Percentiles rank a stretch among this genome's conserved stretches.
Evolutionary conservation across 2,329 filamentous ascomycete genomes (phyloP).

Genomic region (Botrytis porri): DNA sequence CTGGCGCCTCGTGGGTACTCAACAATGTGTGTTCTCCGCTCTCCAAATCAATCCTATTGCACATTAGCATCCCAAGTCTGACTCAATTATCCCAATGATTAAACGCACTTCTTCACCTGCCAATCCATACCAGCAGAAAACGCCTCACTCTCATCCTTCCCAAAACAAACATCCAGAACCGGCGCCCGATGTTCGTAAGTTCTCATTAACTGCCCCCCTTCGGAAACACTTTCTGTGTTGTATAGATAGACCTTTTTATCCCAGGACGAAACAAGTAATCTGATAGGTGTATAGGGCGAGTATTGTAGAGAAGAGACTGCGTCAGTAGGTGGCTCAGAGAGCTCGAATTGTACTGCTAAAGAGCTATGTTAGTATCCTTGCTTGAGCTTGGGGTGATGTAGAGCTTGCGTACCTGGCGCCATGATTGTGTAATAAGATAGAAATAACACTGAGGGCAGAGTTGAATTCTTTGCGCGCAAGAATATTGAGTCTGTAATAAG

Average conservation of each 20-base stretch:
- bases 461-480: background rate
- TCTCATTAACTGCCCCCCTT: constrained; percentile 59
- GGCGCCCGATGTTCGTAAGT: constrained; percentile 81
- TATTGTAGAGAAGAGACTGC: constrained; percentile 85
- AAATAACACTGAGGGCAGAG: background rate
- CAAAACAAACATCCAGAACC: constrained; percentile 89
- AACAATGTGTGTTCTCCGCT: constrained; percentile 71
- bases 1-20: constrained; percentile 74
- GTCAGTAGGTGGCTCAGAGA: constrained; percentile 78
- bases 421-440: constrained; percentile 12
- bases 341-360: constrained; percentile 72
- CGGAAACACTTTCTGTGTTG: constrained; percentile 57
- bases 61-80: constrained; percentile 21
- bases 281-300: constrained; percentile 70
- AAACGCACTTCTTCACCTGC: constrained; percentile 68
- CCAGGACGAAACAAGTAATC: constrained; percentile 91
- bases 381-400: constrained; percentile 15
- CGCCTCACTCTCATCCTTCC: constrained; percentile 74
- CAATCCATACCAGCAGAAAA: constrained; percentile 86
- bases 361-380: background rate
- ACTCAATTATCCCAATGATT: background rate
- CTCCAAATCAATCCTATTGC: constrained; percentile 62
- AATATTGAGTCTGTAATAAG: background rate
- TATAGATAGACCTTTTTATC: constrained; percentile 90
- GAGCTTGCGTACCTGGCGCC: constrained; percentile 39